Percentiles rank a stretch among this genome's conserved stretches.
Evolutionary conservation across 176 grass and related monocot genomes (phyloP).

Genomic region (Triticum dicoccoides): DNA sequence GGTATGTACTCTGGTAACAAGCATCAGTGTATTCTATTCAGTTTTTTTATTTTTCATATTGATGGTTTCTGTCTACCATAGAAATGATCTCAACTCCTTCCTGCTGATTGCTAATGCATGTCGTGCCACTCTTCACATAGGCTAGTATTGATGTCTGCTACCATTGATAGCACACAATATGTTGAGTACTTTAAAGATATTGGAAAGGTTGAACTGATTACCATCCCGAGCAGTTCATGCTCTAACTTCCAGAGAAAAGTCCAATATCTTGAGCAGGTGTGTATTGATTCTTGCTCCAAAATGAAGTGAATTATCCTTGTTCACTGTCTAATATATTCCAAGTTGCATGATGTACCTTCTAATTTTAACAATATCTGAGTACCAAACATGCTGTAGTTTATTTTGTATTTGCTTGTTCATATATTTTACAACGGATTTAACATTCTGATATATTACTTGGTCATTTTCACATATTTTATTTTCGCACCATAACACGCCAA

Average conservation of each 20-base stretch:
- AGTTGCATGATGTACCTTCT: constrained; percentile 8
- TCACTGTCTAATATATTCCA: background rate
- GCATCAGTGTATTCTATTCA: background rate
- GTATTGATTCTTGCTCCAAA: background rate
- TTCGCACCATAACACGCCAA: background rate
- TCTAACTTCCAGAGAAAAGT: constrained; percentile 74
- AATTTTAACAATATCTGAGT: background rate
- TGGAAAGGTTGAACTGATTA: constrained; percentile 86
- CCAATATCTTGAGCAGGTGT: constrained; percentile 85
- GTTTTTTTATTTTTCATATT: background rate
- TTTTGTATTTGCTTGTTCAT: constrained; percentile 7
- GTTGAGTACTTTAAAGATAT: constrained; percentile 80
- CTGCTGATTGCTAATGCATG: constrained; percentile 24
- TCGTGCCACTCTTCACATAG: constrained; percentile 35
- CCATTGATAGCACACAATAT: constrained; percentile 87
- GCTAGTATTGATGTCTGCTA: constrained; percentile 94
- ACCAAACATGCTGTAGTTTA: background rate
- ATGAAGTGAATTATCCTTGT: background rate
- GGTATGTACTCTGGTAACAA: constrained; percentile 41
- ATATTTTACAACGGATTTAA: background rate
- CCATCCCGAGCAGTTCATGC: constrained; percentile 65
- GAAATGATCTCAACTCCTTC: constrained; percentile 1
- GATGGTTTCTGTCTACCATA: background rate
- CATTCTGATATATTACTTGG: background rate
- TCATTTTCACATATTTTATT: background rate